Evolutionary conservation across 73 alveolate genomes (phyloP).

Genomic region (Paramecium primaurelia): DNA sequence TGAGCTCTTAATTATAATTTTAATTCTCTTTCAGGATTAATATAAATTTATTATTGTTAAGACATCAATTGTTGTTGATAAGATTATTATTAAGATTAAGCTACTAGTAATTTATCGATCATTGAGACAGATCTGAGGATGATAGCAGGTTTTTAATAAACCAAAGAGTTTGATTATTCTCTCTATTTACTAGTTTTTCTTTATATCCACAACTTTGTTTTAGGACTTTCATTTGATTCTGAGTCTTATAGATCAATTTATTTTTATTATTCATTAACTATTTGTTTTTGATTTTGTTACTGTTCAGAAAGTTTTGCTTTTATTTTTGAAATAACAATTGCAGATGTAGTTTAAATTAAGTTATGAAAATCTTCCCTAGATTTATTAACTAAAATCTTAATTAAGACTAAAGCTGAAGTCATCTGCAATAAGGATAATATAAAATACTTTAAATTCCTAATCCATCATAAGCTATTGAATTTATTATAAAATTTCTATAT

Average conservation of each 20-base stretch:
- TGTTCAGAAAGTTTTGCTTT: background rate
- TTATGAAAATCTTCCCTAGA: slow-evolving; percentile 29
- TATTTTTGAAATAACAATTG: background rate
- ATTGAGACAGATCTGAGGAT: background rate
- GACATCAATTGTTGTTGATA: background rate
- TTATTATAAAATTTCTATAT: background rate
- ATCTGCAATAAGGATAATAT: background rate
- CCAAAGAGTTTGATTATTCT: background rate
- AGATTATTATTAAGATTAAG: background rate
- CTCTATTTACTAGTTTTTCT: background rate
- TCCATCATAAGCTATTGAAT: background rate
- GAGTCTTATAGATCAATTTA: background rate
- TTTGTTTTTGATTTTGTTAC: background rate
- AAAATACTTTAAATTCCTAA: slow-evolving; percentile 13
- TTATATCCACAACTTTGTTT: background rate
- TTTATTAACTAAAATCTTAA: background rate
- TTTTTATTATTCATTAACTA: background rate
- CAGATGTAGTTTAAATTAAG: background rate
- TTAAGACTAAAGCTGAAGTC: background rate
- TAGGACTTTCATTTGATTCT: background rate
- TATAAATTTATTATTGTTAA: background rate
- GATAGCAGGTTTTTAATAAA: background rate
- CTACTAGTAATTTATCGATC: background rate
- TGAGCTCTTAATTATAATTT: background rate
- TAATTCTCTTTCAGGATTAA: slow-evolving; percentile 31